A percentile compares a stretch with the other conserved stretches of the same genome.
Conservation (phyloP, 768 basidiomycete species). For the Boletus rubropictus region DNA sequence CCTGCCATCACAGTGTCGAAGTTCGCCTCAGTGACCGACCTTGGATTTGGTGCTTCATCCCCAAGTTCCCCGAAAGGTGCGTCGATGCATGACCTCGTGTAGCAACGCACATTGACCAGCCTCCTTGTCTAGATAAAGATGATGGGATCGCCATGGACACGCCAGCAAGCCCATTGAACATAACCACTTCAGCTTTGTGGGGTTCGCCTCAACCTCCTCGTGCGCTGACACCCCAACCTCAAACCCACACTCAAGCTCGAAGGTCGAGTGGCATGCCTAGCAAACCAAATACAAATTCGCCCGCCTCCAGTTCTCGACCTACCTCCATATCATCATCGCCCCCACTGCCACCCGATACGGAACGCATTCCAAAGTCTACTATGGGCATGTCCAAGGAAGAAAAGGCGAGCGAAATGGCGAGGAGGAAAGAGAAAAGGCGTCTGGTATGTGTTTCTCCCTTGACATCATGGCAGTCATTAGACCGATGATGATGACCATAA, state of each 20-base stretch:
- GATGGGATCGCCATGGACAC: slow-evolving; percentile 23
- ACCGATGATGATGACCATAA: slow-evolving; percentile 21
- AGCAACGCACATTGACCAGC: background rate
- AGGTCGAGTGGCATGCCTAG: background rate
- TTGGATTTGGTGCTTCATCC: slow-evolving; percentile 22
- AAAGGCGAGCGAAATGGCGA: slow-evolving; percentile 87
- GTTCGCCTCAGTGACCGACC: slow-evolving; percentile 18
- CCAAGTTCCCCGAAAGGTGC: slow-evolving; percentile 12
- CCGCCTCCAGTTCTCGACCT: slow-evolving; percentile 15
- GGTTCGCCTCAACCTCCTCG: slow-evolving; percentile 18
- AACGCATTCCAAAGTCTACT: slow-evolving; percentile 27
- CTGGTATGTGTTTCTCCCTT: slow-evolving; percentile 45
- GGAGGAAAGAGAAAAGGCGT: slow-evolving; percentile 87
- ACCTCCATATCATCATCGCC: slow-evolving; percentile 26
- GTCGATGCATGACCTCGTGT: background rate
- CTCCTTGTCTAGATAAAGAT: slow-evolving; percentile 1
- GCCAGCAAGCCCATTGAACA: slow-evolving; percentile 1
- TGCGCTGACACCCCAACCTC: slow-evolving; percentile 20
- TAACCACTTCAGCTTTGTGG: slow-evolving; percentile 10
- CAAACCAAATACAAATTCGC: slow-evolving; percentile 6
- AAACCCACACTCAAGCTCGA: slow-evolving; percentile 2
- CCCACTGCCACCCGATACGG: slow-evolving; percentile 6
- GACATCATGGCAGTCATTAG: background rate
- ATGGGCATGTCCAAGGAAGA: slow-evolving; percentile 77
- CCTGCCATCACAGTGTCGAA: slow-evolving; percentile 29